Evolutionary conservation across 352 stramenopile species (phyloP).

Genomic region (Saprolegnia diclina): DNA sequence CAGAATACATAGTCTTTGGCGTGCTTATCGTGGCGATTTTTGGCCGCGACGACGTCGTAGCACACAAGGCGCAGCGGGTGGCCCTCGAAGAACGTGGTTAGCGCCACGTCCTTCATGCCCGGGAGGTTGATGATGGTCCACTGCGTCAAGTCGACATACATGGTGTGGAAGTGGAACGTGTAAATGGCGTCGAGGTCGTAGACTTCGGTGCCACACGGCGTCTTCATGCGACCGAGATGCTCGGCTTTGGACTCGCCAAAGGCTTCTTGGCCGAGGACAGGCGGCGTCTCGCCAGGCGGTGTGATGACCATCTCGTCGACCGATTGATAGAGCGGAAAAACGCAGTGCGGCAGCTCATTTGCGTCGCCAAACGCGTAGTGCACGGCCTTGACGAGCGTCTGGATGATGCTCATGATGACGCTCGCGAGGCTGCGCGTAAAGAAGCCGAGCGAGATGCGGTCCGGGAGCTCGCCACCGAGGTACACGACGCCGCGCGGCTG

Average conservation of each 20-base stretch:
- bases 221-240: slow-evolving; percentile 38
- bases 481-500: slow-evolving; percentile 49
- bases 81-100: slow-evolving; percentile 75
- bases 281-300: slow-evolving; percentile 42
- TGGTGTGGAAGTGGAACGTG: slow-evolving; percentile 86
- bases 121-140: slow-evolving; percentile 81
- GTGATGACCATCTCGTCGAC: slow-evolving; percentile 79
- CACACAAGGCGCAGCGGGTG: slow-evolving; percentile 63
- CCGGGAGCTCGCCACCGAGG: slow-evolving; percentile 66
- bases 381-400: slow-evolving; percentile 53
- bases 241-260: slow-evolving; percentile 61
- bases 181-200: slow-evolving; percentile 67
- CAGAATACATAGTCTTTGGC: slow-evolving; percentile 74
- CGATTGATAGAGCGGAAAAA: slow-evolving; percentile 72
- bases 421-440: slow-evolving; percentile 71
- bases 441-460: slow-evolving; percentile 53
- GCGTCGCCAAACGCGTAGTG: slow-evolving; percentile 66
- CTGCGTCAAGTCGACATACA: slow-evolving; percentile 75
- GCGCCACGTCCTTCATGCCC: slow-evolving; percentile 60
- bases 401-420: slow-evolving; percentile 73
- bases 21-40: slow-evolving; percentile 4
- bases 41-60: slow-evolving; percentile 44
- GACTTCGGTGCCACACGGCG: slow-evolving; percentile 42
- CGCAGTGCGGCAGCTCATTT: slow-evolving; percentile 48
- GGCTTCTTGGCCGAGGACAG: slow-evolving; percentile 43